phyloP scores from a whole-genome alignment of 306 rosid genomes.

The Cucurbita moschata region DNA sequence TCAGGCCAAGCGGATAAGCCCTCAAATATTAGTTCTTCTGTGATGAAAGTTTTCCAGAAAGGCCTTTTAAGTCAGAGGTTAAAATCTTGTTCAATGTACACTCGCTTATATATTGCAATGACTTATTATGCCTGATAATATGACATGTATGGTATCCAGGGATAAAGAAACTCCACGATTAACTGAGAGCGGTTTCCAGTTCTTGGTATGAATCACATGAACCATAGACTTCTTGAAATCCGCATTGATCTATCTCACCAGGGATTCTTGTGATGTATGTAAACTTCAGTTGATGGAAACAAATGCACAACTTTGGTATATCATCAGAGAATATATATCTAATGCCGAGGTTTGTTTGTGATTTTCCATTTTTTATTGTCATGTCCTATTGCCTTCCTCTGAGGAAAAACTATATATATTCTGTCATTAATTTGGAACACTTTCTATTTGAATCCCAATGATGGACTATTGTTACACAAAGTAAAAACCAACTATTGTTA shows the following conservation, averaged over 20 bases:
- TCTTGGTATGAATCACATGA: constrained; percentile 62
- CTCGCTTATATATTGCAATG: not conserved
- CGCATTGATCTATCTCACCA: constrained; percentile 16
- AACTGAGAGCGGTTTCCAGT: constrained; percentile 96
- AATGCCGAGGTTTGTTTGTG: constrained; percentile 59
- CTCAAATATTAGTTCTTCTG: constrained; percentile 57
- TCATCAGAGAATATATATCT: constrained; percentile 88
- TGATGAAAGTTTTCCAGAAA: constrained; percentile 88
- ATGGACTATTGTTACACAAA: not conserved
- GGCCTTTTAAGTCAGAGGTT: constrained; percentile 83
- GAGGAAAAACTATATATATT: not conserved
- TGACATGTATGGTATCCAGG: constrained; percentile 26
- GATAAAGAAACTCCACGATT: constrained; percentile 76
- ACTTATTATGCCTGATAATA: constrained; percentile 12
- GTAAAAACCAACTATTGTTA: not conserved
- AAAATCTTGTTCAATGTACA: not conserved
- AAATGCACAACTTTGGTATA: constrained; percentile 95
- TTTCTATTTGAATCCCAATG: not conserved
- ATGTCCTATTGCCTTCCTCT: not conserved
- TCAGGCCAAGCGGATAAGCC: constrained; percentile 63
- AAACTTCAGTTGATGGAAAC: constrained; percentile 81
- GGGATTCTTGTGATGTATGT: constrained; percentile 19
- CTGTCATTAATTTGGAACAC: not conserved
- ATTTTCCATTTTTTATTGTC: not conserved
- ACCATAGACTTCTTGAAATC: constrained; percentile 18